Evolutionary conservation across 139 green algal species (phyloP).

Genomic region (Chlorella sp.): DNA sequence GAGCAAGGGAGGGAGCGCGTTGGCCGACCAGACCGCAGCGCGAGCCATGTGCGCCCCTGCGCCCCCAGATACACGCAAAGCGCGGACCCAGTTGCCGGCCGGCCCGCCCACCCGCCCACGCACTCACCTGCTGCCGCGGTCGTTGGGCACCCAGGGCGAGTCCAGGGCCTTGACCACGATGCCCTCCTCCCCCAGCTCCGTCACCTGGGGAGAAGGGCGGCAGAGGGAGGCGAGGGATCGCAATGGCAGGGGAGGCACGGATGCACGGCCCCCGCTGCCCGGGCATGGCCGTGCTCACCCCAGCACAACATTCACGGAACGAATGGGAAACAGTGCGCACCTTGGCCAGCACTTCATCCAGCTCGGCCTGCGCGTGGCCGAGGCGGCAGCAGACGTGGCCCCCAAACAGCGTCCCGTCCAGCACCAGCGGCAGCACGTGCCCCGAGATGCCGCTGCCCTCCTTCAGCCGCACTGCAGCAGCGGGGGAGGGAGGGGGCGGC

Average conservation of each 20-base stretch:
- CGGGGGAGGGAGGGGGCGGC: not conserved
- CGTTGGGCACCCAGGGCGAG: slow-evolving; percentile 70
- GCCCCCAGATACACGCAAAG: slow-evolving; percentile 15
- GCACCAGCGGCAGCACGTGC: slow-evolving; percentile 48
- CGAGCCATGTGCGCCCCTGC: too few relatives aligned
- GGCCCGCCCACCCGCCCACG: slow-evolving; percentile 45
- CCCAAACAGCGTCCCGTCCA: slow-evolving; percentile 31
- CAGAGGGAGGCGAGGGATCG: not conserved
- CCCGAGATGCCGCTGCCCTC: slow-evolving; percentile 30
- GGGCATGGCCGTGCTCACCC: too few relatives aligned
- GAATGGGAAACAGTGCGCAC: slow-evolving; percentile 13
- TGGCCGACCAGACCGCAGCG: too few relatives aligned
- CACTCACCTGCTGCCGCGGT: slow-evolving; percentile 67
- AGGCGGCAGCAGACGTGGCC: not conserved
- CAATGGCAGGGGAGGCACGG: not conserved
- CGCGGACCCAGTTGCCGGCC: not conserved
- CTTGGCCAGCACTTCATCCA: slow-evolving; percentile 49
- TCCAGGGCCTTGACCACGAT: slow-evolving; percentile 82
- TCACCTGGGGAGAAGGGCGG: not conserved
- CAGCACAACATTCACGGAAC: too few relatives aligned
- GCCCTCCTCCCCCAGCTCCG: slow-evolving; percentile 73
- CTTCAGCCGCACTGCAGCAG: slow-evolving; percentile 4
- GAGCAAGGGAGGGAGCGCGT: too few relatives aligned
- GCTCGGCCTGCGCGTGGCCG: slow-evolving; percentile 38
- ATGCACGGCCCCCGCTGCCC: too few relatives aligned